A percentile compares a stretch with the other conserved stretches of the same genome.
phyloP scores from a whole-genome alignment of 1,284 basidiomycete genomes.

The Marasmius sp. region DNA sequence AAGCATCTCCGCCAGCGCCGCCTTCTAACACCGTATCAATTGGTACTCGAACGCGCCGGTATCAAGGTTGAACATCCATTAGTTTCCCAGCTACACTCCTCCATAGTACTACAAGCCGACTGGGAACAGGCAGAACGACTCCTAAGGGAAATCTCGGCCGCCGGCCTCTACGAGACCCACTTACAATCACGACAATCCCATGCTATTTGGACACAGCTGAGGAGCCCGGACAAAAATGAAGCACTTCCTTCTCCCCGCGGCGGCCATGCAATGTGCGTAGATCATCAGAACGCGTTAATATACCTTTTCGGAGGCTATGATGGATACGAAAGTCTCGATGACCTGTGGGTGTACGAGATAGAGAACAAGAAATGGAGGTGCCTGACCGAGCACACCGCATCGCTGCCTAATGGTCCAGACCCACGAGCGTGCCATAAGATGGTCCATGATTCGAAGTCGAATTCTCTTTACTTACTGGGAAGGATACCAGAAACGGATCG shows the following conservation, averaged over 20 bases:
- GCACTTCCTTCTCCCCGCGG: conserved; percentile 59
- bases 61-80: conserved; percentile 71
- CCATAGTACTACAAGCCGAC: conserved; percentile 65
- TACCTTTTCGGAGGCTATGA: conserved; percentile 85
- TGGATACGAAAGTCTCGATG: conserved; percentile 70
- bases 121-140: conserved; percentile 62
- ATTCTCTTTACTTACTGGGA: conserved; percentile 73
- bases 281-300: conserved; percentile 59
- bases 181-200: conserved; percentile 56
- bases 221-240: conserved; percentile 62
- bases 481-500: conserved; percentile 55
- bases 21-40: conserved; percentile 64
- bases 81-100: conserved; percentile 63
- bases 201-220: conserved; percentile 57
- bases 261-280: conserved; percentile 84
- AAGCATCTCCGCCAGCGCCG: conserved; percentile 80
- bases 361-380: conserved; percentile 62
- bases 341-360: conserved; percentile 79
- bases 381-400: conserved; percentile 55
- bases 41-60: conserved; percentile 57
- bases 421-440: conserved; percentile 82
- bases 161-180: conserved; percentile 59
- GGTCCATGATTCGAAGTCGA: conserved; percentile 72
- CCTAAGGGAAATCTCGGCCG: conserved; percentile 47
- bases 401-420: conserved; percentile 64